Percentiles rank a stretch among this genome's conserved stretches.
Evolutionary conservation across 208 protist species (phyloP).

Genomic region (Leishmania guyanensis): DNA sequence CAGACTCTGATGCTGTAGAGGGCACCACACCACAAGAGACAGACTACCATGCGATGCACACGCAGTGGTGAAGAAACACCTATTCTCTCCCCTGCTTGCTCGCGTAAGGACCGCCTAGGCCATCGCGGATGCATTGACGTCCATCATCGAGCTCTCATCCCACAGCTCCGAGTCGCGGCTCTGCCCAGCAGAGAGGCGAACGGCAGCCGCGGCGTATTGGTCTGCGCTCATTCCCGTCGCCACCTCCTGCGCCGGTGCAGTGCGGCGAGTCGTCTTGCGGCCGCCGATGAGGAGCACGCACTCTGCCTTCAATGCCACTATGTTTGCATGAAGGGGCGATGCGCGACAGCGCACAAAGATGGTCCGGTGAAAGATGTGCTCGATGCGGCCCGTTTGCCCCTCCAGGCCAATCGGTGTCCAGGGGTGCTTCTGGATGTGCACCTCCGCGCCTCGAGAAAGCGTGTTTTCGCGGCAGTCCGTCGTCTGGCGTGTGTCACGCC

Average conservation of each 20-base stretch:
- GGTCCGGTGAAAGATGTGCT: slow-evolving; percentile 84
- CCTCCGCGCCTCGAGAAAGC: slow-evolving; percentile 73
- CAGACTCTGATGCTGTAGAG: not conserved
- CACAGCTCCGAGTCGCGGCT: slow-evolving; percentile 33
- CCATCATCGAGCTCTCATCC: slow-evolving; percentile 34
- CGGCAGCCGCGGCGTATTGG: slow-evolving; percentile 31
- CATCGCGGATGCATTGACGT: slow-evolving; percentile 23
- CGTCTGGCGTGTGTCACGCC: slow-evolving; percentile 55
- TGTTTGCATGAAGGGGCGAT: slow-evolving; percentile 68
- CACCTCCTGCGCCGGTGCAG: slow-evolving; percentile 9
- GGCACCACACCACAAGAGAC: not conserved
- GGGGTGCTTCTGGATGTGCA: slow-evolving; percentile 62
- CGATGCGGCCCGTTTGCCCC: slow-evolving; percentile 79
- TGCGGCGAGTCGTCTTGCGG: slow-evolving; percentile 61
- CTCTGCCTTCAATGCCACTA: slow-evolving; percentile 68
- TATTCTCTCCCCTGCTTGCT: not conserved
- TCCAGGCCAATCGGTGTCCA: slow-evolving; percentile 65
- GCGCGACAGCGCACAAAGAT: slow-evolving; percentile 80
- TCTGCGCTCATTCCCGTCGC: slow-evolving; percentile 2
- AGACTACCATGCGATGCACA: not conserved
- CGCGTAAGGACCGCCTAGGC: not conserved
- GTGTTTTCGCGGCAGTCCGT: slow-evolving; percentile 77
- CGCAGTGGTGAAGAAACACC: not conserved
- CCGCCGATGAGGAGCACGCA: slow-evolving; percentile 75
- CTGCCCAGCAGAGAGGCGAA: slow-evolving; percentile 46